Evolutionary conservation across 352 stramenopile species (phyloP).

Genomic region (Pythium brachiatum): DNA sequence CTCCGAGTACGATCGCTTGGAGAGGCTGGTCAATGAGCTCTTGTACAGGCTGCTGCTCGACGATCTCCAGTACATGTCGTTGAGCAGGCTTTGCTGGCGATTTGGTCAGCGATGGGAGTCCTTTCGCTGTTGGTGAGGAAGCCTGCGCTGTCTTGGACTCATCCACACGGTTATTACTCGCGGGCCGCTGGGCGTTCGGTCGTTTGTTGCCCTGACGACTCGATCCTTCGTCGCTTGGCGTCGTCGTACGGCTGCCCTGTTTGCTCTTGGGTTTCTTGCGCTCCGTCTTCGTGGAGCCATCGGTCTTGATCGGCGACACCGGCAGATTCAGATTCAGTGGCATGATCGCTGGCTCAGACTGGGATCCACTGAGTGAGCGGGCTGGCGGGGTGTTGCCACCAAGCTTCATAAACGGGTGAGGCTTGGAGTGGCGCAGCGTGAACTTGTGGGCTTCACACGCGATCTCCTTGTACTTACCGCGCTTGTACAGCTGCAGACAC

Average conservation of each 20-base stretch:
- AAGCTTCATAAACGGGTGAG: slow-evolving; percentile 29
- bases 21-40: slow-evolving; percentile 7
- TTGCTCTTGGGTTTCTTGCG: slow-evolving; percentile 19
- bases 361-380: slow-evolving; percentile 9
- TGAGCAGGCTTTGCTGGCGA: neutral
- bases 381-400: neutral
- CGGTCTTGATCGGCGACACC: slow-evolving; percentile 18
- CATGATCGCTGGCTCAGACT: slow-evolving; percentile 10
- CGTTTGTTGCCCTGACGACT: neutral
- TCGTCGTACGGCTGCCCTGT: slow-evolving; percentile 5
- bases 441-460: slow-evolving; percentile 60
- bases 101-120: slow-evolving; percentile 15
- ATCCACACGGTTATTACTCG: slow-evolving; percentile 9
- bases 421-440: slow-evolving; percentile 51
- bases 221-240: neutral
- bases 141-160: neutral
- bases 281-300: neutral
- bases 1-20: slow-evolving; percentile 10
- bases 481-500: slow-evolving; percentile 44
- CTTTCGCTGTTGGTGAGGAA: neutral
- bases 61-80: neutral
- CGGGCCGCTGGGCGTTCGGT: slow-evolving; percentile 3
- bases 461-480: slow-evolving; percentile 42
- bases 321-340: slow-evolving; percentile 10
- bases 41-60: neutral